Evolutionary conservation across 768 basidiomycete species (phyloP).

Genomic region (Epithele typhae): DNA sequence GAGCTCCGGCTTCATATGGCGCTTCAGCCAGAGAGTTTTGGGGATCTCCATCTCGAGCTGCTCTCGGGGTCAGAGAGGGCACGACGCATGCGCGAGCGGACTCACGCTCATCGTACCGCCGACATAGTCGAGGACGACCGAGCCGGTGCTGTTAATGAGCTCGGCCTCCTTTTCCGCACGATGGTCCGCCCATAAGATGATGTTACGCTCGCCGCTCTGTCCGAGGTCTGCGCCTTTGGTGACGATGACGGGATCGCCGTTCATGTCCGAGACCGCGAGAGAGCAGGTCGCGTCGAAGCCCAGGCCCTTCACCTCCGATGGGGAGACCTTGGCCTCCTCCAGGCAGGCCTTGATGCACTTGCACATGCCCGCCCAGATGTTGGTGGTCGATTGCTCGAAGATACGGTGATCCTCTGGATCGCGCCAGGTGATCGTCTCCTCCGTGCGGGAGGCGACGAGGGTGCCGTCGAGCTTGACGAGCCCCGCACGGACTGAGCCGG

Average conservation of each 20-base stretch:
- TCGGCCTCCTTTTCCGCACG: conserved; percentile 91
- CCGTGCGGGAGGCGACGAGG: conserved; percentile 73
- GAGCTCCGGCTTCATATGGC: conserved; percentile 65
- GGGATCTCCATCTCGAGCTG: conserved; percentile 99
- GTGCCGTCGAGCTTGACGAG: conserved; percentile 68
- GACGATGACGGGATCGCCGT: conserved; percentile 72
- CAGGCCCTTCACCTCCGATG: conserved; percentile 72
- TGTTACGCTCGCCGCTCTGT: conserved; percentile 67
- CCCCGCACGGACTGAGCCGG: conserved; percentile 87
- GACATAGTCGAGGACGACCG: conserved; percentile 88
- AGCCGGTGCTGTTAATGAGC: conserved; percentile 80
- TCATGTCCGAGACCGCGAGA: conserved; percentile 74
- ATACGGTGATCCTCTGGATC: conserved; percentile 82
- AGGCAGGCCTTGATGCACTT: conserved; percentile 62
- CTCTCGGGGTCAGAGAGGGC: background rate
- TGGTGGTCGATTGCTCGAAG: conserved; percentile 91
- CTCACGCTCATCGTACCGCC: conserved; percentile 91
- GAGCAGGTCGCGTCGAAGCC: conserved; percentile 98
- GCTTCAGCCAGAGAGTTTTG: conserved; percentile 95
- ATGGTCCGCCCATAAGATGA: conserved; percentile 97
- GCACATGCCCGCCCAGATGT: conserved; percentile 80
- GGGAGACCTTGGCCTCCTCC: conserved; percentile 46
- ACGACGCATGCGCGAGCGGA: background rate
- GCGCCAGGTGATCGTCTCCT: conserved; percentile 82
- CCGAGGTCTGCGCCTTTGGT: conserved; percentile 66